Evolutionary conservation across 2,329 filamentous ascomycete genomes (phyloP), one percentile per base, ranked within the genome.

Genomic region (Sporothrix schenckii): DNA sequence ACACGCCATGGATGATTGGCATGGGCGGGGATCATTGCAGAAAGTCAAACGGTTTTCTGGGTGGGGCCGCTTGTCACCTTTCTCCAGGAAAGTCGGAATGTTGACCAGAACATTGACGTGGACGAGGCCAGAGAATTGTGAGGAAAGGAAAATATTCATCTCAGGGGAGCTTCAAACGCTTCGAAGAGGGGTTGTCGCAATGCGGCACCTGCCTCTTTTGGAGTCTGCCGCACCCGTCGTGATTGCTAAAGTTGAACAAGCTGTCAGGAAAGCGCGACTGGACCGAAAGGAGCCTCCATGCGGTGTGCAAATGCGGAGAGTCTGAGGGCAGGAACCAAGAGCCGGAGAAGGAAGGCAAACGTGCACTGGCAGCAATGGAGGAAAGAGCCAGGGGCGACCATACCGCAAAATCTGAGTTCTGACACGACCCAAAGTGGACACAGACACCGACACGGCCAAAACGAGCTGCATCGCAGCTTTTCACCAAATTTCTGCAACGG

Each of bases 391-490:
- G 52, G 21, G 52, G 52, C n/a, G 24, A n/a, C 2, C 52, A 27
- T 14, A 14, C 21, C 34, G 56, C 30, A 60, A 60, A 44, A 44
- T 41, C 24, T 44, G 56, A 60, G 34, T 44, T 60, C 56, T 44
- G 56, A 60, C 34, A 60, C 21, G 30, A 41, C 19, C 54, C 54
- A 60, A 60, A 60, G 30, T 30, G 30, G 54, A 39, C 54, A 60
- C 54, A 41, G 13, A 24, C 39, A 60, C 27, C 4, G 27, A 30
- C 27, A 30, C 27, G 27, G 34, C 34, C 56, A 60, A 60, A 60
- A 60, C 56, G 56, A 58, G 54, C 34, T 60, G 56, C 56, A 60
- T 60, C 56, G 56, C 19, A 60, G 44, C 56, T n/a, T 44, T 44
- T 34, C 56, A 24, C 56, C 56, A 60, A 24, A 60, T 21, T 44